A percentile compares a stretch with the other conserved stretches of the same genome.
phyloP scores from a whole-genome alignment of 805 yeast species.

The Saccharomycopsis schoenii region DNA sequence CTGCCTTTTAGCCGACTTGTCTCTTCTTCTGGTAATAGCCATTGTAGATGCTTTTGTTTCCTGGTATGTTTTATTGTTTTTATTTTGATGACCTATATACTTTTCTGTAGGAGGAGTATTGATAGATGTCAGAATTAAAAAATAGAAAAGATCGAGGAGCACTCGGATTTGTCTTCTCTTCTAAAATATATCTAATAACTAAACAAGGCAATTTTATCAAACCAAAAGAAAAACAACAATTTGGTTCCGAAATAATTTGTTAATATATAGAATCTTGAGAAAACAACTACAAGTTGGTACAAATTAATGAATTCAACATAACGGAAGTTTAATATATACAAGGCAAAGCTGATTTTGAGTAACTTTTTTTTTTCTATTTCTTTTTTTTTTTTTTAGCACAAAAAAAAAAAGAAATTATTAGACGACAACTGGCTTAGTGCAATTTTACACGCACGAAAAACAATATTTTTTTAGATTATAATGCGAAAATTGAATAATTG shows the following conservation, averaged over 20 bases:
- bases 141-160: background rate
- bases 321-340: background rate
- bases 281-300: background rate
- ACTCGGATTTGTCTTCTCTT: background rate
- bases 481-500: too few species aligned
- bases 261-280: background rate
- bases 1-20: conserved; percentile 35
- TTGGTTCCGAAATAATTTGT: background rate
- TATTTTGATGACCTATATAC: background rate
- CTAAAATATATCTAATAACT: background rate
- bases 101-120: background rate
- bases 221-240: background rate
- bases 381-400: background rate
- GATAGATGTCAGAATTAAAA: background rate
- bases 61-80: background rate
- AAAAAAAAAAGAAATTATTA: background rate
- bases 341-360: background rate
- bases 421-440: background rate
- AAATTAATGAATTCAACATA: background rate
- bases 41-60: conserved; percentile 26
- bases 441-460: background rate
- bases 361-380: background rate
- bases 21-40: conserved; percentile 72
- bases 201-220: background rate
- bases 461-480: too few species aligned